These are phyloP conservation scores for Tricholoma terreum DNA, from an alignment of 768 basidiomycete species.

Conservation along the genomic window DNA sequence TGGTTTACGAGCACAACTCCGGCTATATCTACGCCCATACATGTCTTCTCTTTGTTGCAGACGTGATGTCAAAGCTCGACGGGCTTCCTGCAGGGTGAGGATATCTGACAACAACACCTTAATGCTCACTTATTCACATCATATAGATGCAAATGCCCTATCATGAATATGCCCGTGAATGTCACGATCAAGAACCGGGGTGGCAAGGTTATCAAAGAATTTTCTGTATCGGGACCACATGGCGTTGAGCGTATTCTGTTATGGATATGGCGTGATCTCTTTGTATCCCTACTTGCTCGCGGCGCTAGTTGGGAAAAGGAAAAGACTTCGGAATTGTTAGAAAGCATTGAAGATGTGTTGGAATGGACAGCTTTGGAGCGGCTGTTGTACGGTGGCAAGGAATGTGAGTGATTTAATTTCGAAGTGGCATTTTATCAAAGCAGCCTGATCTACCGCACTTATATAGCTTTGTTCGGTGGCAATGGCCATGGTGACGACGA, in stretches of 20 bases:
- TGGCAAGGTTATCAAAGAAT: constrained; percentile 46
- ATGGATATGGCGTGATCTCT: constrained; percentile 72
- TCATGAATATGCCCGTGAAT: constrained; percentile 44
- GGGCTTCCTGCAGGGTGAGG: constrained; percentile 37
- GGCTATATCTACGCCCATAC: constrained; percentile 50
- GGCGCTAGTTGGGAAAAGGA: constrained; percentile 23
- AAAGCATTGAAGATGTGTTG: constrained; percentile 51
- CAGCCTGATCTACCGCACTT: background rate
- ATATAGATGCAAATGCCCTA: constrained; percentile 53
- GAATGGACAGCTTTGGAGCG: constrained; percentile 51
- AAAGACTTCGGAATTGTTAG: constrained; percentile 49
- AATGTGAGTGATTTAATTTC: constrained; percentile 35
- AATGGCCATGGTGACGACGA: constrained; percentile 27
- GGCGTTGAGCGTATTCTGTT: constrained; percentile 44
- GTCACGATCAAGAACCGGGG: constrained; percentile 40
- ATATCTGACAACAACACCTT: background rate
- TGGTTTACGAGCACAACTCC: constrained; percentile 55
- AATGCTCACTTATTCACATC: background rate
- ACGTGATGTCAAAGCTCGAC: constrained; percentile 43
- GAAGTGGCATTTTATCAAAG: background rate
- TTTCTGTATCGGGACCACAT: constrained; percentile 46
- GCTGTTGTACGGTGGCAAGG: constrained; percentile 53
- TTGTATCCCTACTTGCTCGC: constrained; percentile 50
- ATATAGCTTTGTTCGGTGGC: constrained; percentile 1
- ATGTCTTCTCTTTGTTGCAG: constrained; percentile 52